Base-by-base conservation (phyloP, 139 green algal genomes). In the Diplosphaera chodatii region DNA sequence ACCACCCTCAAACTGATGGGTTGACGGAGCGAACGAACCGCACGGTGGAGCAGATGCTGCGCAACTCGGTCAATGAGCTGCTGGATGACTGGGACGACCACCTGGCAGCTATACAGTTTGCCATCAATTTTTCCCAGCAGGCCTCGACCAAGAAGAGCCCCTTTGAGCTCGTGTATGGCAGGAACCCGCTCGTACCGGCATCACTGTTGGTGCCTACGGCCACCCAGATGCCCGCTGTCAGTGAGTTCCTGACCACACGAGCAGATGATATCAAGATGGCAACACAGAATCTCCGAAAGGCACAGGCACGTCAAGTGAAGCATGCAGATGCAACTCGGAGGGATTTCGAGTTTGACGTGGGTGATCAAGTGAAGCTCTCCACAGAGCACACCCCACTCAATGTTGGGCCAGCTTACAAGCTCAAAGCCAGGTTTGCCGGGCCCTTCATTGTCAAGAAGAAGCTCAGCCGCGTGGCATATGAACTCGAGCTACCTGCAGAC, bases 1-100 rank as follows among this genome's bases (percentile, higher is more conserved):
- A 82, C 66, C 83, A 93, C 63, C 82, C 85, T 2, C 67, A 90
- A 56, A 84, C 80, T 18, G 82, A 91, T 75, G 88, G 86, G 10
- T 86, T 91, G 32, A 91, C 83, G 18, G 88, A 93, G 66, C 74
- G 83, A 15, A 64, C 75, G 15, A 88, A 87, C 40, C 64, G 78
- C 6, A 73, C 66, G 0, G 28, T 89, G 13, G 73, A 88, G 70
- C 77, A 89, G 27, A 81, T 81, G 1, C 59, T 88, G 0, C 34
- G 84, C 0, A 32, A 64, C 27, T 88, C 74, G 32, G 67, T 86
- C 13, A 63, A 71, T 25, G 4, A 40, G 4, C 22, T 56, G 1
- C 40, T 68, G 25, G 71, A 68, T n/a, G 63, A 85, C 30, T 89
- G 80, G 80, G 76, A 82, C 40, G 1, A 66, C 4, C 34, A 55